A percentile compares a stretch with the other conserved stretches of the same genome.
phyloP scores from a whole-genome alignment of 768 basidiomycete species.

The Cystobasidium ongulense region DNA sequence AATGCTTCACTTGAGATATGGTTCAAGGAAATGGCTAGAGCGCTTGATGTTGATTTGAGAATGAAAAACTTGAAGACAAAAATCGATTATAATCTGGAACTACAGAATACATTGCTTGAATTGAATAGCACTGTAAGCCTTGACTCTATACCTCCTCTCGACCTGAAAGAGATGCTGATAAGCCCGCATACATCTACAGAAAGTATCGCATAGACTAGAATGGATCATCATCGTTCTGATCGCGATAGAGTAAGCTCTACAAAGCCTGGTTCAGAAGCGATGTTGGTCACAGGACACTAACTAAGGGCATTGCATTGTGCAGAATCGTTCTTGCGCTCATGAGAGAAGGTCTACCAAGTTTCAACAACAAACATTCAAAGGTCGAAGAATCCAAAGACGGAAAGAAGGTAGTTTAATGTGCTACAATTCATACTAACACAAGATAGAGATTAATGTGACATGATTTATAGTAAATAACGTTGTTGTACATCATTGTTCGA shows the following conservation, averaged over 20 bases:
- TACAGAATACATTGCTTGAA: conserved; percentile 80
- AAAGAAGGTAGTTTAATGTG: background rate
- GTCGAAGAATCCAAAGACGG: background rate
- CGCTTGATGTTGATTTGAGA: conserved; percentile 75
- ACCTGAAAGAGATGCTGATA: conserved; percentile 1
- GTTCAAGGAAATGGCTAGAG: conserved; percentile 73
- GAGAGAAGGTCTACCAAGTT: conserved; percentile 33
- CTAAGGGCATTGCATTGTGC: background rate
- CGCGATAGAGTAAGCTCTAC: conserved; percentile 58
- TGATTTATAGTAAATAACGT: too few relatives aligned
- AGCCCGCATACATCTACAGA: conserved; percentile 31
- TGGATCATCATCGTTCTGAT: conserved; percentile 89
- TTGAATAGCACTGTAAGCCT: conserved; percentile 67
- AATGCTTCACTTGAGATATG: conserved; percentile 72
- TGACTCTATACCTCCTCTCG: too few relatives aligned
- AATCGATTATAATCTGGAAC: conserved; percentile 51
- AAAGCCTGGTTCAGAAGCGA: too few relatives aligned
- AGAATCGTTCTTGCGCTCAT: conserved; percentile 38
- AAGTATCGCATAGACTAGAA: conserved; percentile 93
- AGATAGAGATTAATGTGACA: too few relatives aligned
- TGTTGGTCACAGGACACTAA: background rate
- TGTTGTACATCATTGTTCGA: too few relatives aligned
- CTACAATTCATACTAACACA: too few relatives aligned
- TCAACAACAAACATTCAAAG: background rate
- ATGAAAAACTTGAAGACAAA: conserved; percentile 47